Evolutionary conservation across 2,329 filamentous ascomycete species (phyloP), one percentile per base, ranked within the genome.

Genomic region (Tolypocladium paradoxum): DNA sequence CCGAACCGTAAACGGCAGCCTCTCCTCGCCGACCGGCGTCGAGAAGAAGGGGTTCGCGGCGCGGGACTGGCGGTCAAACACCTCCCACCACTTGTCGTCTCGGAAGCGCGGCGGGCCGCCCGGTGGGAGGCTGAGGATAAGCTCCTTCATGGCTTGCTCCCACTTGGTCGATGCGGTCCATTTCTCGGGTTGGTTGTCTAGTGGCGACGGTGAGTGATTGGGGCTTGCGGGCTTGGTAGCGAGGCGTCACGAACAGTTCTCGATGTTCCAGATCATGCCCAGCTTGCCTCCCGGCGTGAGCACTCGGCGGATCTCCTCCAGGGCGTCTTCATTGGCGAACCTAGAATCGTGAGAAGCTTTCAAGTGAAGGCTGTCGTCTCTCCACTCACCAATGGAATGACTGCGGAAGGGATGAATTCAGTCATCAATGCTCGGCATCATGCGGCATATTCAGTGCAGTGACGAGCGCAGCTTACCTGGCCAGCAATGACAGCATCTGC

Each of bases 191-290:
- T 83, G 78, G 64, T 88, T 88, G 64, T 88, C 82, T 85, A 56
- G 11, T 8, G 16, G 24, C 47, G 40, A 9, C 33, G 34, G 38
- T 50, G 22, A 46, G 45, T 18, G 29, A 2, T 6, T n/a, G 12
- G 37, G 35, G 9, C 27, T 46, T 16, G 14, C 22, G 33, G 16
- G 20, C 8, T 31, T 31, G 38, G 6, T 6, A 5, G 37, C 6
- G 36, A 16, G 27, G 18, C 6, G 37, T 47, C 27, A 70, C 76
- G 62, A 68, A 84, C 84, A 88, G 58, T 87, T 82, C 64, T 88
- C 85, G 55, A 84, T 73, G 60, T 88, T 89, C 86, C 87, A 90
- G 51, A 90, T 83, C 65, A 87, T 67, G 16, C 82, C 85, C 31
- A 90, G 72, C 31, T 74, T 73, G 7, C 78, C 78, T 7, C 76